Evolutionary conservation across 2,329 filamentous ascomycete genomes (phyloP), one percentile per base, ranked within the genome.

Genomic region (Amylocarpus encephaloides): DNA sequence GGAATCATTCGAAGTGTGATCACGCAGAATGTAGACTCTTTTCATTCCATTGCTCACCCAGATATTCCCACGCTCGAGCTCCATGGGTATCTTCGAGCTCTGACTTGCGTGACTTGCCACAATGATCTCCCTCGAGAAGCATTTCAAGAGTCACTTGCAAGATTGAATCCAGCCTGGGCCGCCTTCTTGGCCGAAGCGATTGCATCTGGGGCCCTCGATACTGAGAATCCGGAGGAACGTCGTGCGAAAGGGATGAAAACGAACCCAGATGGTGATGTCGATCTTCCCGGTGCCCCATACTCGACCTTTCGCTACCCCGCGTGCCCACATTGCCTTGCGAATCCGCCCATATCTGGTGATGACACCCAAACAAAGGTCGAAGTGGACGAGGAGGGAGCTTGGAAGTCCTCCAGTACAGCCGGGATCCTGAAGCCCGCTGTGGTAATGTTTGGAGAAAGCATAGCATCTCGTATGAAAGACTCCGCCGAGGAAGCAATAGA

Each of bases 1-100:
- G 91, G 90, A 2, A 70, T 90, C 44, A 73, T 96, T 38, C 79
- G 77, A 50, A 80, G 74, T 47, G 87, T 96, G 52, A 82, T 98
- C 59, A 97, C 93, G 36, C 93, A 98, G 67, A 97, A 97, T 65
- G 93, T 98, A 46, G 93, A 98, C 70, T 95, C 90, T 2, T 95
- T 98, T 66, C 93, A 98, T 68, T 74, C 78, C 2, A 71, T 71
- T 52, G 86, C 89, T 1, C 91, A 96, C 67, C 88, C 90, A 0
- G 65, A 74, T 9, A 70, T 91, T 39, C 77, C 80, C 5, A 93
- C 88, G 9, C 73, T 94, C 41, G 92, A 97, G 68, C 76, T 98
- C 44, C 93, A 98, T 67, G 93, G 93, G 59, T 95, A 93, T 68
- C 76, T 98, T 43, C 80, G 91, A 57, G 81, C 85, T 29, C 78